A percentile compares a stretch with the other conserved stretches of the same genome.
Evolutionary conservation across 306 rosid genomes (phyloP).

Genomic region (Sesbania bispinosa): DNA sequence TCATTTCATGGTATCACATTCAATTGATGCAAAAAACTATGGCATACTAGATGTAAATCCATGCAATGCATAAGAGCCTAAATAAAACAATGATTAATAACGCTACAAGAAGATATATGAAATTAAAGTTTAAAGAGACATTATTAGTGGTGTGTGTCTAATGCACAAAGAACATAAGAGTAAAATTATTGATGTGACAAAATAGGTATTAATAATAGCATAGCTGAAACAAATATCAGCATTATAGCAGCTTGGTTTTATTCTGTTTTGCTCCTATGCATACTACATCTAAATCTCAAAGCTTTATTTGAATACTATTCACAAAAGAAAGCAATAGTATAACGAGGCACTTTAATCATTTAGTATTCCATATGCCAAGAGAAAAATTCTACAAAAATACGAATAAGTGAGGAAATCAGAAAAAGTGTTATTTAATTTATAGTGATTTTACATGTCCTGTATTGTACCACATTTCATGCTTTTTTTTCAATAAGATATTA

Average conservation of each 20-base stretch:
- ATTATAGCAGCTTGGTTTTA: not conserved
- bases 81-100: too few species aligned
- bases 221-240: too few species aligned
- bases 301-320: not conserved
- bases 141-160: too few species aligned
- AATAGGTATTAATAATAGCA: too few species aligned
- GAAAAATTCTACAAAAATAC: not conserved
- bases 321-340: not conserved
- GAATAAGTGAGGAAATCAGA: not conserved
- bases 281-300: not conserved
- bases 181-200: too few species aligned
- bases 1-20: too few species aligned
- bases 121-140: too few species aligned
- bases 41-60: too few species aligned
- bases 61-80: too few species aligned
- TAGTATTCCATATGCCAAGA: not conserved
- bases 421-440: not conserved
- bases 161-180: too few species aligned
- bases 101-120: too few species aligned
- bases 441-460: not conserved
- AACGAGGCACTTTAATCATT: not conserved
- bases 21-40: too few species aligned
- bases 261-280: not conserved
- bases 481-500: not conserved
- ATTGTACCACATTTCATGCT: not conserved